Evolutionary conservation across 2,329 filamentous ascomycete species (phyloP).

Genomic region (Fusarium sp.): DNA sequence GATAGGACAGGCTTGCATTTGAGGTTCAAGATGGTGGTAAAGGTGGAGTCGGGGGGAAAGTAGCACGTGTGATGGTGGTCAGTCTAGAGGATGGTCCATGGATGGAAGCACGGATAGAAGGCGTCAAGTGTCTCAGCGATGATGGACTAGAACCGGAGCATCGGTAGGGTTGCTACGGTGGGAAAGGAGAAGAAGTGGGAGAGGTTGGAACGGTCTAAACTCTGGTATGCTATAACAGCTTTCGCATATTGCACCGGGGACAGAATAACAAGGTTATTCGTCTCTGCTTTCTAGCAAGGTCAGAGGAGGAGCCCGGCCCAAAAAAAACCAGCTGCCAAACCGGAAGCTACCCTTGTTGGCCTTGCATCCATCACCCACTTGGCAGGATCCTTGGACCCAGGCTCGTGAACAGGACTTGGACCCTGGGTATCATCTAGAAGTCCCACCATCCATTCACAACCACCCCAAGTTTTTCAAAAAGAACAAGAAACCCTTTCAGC

Average conservation of each 20-base stretch:
- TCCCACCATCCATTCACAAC: conserved; percentile 8
- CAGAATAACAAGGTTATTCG: conserved; percentile 1
- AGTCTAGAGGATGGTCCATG: conserved; percentile 2
- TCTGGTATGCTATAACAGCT: not conserved
- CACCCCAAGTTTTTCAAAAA: not conserved
- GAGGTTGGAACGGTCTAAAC: not conserved
- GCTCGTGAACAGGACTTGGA: conserved; percentile 37
- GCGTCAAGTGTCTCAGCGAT: not conserved
- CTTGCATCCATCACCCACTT: conserved; percentile 26
- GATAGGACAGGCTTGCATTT: not conserved
- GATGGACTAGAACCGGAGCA: conserved; percentile 7
- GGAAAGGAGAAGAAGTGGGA: not conserved
- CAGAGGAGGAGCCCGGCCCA: not conserved
- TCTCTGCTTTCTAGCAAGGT: not conserved
- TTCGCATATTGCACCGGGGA: not conserved
- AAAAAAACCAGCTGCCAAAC: conserved; percentile 30
- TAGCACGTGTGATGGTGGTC: not conserved
- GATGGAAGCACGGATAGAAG: conserved; percentile 13
- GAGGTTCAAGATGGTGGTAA: conserved; percentile 21
- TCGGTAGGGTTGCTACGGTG: not conserved
- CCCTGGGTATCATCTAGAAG: conserved; percentile 7
- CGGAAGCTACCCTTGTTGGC: conserved; percentile 31
- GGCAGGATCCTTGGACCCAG: conserved; percentile 17
- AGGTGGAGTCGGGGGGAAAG: not conserved
- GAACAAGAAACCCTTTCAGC: not conserved